These are phyloP conservation scores for Litchi chinensis DNA, from an alignment of 345 rosid genomes.

Conservation along the genomic window DNA sequence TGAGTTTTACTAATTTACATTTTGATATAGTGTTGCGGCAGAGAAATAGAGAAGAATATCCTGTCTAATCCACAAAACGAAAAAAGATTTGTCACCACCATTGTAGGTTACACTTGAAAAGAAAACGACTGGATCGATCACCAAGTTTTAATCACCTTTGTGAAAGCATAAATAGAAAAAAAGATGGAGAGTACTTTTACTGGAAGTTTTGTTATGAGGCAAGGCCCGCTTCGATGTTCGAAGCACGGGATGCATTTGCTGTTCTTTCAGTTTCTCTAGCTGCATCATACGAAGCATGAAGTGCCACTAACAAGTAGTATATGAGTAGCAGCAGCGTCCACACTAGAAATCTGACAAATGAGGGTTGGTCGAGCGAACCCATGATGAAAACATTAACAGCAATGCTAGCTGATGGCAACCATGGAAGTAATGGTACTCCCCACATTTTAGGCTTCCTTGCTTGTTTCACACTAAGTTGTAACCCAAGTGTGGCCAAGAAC, in stretches of 20 bases:
- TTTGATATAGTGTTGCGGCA: background rate
- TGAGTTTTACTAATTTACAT: too few species aligned
- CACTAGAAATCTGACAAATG: constrained; percentile 48
- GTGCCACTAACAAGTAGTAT: constrained; percentile 42
- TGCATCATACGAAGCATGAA: constrained; percentile 53
- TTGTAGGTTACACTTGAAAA: background rate
- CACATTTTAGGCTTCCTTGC: constrained; percentile 58
- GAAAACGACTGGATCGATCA: background rate
- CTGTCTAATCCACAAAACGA: too few species aligned
- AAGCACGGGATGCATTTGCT: constrained; percentile 5
- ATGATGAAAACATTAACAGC: constrained; percentile 54
- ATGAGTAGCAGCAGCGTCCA: constrained; percentile 44
- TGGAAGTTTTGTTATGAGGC: background rate
- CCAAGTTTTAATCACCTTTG: too few species aligned
- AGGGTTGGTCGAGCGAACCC: constrained; percentile 52
- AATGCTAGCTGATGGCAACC: constrained; percentile 62
- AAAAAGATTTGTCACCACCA: too few species aligned
- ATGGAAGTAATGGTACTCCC: constrained; percentile 74
- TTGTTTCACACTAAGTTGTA: constrained; percentile 38
- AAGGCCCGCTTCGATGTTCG: constrained; percentile 11
- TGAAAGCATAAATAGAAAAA: background rate
- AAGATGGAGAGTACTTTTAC: background rate
- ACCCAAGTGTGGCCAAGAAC: constrained; percentile 53
- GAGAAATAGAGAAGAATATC: background rate
- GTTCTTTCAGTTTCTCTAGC: constrained; percentile 31